Evolutionary conservation across 2,329 filamentous ascomycete genomes (phyloP).

Genomic region (Phialemoniopsis sp.): DNA sequence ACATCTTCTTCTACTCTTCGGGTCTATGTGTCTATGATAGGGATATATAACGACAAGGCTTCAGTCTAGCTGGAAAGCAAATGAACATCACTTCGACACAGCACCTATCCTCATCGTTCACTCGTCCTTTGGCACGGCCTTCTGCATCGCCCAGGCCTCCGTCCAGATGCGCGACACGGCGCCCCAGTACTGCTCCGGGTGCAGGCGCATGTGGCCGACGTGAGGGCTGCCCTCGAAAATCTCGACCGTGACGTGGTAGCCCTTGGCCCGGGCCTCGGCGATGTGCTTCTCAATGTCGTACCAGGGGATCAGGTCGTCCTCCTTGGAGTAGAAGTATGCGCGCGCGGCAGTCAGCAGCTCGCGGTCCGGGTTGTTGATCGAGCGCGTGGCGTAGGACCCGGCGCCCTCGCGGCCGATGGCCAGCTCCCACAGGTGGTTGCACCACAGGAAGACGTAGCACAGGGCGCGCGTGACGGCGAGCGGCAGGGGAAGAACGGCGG

Average conservation of each 20-base stretch:
- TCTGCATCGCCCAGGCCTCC: too few species aligned
- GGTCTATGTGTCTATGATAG: too few species aligned
- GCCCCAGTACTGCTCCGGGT: slow-evolving; percentile 55
- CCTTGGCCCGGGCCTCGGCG: slow-evolving; percentile 37
- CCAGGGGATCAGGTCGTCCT: slow-evolving; percentile 51
- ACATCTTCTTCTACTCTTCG: too few species aligned
- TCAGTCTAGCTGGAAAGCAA: too few species aligned
- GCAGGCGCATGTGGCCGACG: slow-evolving; percentile 56
- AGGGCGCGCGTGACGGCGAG: slow-evolving; percentile 40
- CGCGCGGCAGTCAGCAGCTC: slow-evolving; percentile 33
- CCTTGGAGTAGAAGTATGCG: slow-evolving; percentile 55
- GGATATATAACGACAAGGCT: too few species aligned
- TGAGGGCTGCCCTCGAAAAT: slow-evolving; percentile 56
- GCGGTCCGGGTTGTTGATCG: slow-evolving; percentile 28
- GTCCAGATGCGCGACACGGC: slow-evolving; percentile 9
- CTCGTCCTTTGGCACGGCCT: too few species aligned
- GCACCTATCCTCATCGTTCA: too few species aligned
- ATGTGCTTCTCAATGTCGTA: slow-evolving; percentile 53
- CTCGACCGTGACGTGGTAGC: slow-evolving; percentile 44
- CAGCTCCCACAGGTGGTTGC: slow-evolving; percentile 27
- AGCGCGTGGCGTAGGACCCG: slow-evolving; percentile 29
- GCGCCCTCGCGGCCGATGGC: slow-evolving; percentile 32
- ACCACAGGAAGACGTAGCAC: slow-evolving; percentile 37
- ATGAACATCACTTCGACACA: too few species aligned
- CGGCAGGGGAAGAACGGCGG: slow-evolving; percentile 43